These are phyloP conservation scores for Stemphylium vesicarium DNA, from an alignment of 2,329 filamentous ascomycete genomes.

Conservation along the genomic window DNA sequence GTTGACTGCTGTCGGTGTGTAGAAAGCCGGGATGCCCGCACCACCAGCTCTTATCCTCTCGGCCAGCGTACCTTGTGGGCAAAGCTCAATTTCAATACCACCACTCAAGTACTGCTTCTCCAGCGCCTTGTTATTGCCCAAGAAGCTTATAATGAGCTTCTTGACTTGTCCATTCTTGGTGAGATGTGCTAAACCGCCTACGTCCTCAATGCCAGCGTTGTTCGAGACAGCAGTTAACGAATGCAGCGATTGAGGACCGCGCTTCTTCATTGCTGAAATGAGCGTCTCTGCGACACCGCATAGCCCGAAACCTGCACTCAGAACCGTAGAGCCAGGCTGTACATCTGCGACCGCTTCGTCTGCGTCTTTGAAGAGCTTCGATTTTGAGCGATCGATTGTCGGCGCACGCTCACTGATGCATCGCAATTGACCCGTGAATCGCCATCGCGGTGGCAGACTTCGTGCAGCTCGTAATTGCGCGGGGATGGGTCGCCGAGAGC, in stretches of 20 bases:
- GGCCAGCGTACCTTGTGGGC: constrained; percentile 76
- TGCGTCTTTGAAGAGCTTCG: constrained; percentile 47
- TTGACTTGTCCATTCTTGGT: constrained; percentile 73
- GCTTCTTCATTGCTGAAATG: constrained; percentile 43
- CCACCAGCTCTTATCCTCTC: constrained; percentile 75
- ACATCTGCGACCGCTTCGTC: constrained; percentile 48
- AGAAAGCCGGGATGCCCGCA: constrained; percentile 81
- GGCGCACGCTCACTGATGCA: constrained; percentile 37
- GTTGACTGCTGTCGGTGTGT: constrained; percentile 72
- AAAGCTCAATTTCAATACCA: constrained; percentile 75
- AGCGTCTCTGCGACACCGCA: constrained; percentile 50
- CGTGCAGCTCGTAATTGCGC: constrained; percentile 31
- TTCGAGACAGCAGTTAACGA: constrained; percentile 77
- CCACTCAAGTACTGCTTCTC: constrained; percentile 77
- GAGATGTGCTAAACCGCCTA: constrained; percentile 69
- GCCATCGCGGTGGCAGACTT: constrained; percentile 27
- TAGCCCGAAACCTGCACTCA: constrained; percentile 49
- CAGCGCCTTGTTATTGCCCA: constrained; percentile 78
- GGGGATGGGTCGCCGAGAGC: constrained; percentile 35
- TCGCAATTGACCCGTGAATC: constrained; percentile 30
- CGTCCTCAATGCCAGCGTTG: constrained; percentile 75
- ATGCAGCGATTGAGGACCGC: constrained; percentile 40
- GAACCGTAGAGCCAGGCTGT: constrained; percentile 44
- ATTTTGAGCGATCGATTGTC: constrained; percentile 42
- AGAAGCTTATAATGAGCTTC: constrained; percentile 76